Conservation (phyloP, 2,329 filamentous ascomycete genomes). For the Neurospora crassa region DNA sequence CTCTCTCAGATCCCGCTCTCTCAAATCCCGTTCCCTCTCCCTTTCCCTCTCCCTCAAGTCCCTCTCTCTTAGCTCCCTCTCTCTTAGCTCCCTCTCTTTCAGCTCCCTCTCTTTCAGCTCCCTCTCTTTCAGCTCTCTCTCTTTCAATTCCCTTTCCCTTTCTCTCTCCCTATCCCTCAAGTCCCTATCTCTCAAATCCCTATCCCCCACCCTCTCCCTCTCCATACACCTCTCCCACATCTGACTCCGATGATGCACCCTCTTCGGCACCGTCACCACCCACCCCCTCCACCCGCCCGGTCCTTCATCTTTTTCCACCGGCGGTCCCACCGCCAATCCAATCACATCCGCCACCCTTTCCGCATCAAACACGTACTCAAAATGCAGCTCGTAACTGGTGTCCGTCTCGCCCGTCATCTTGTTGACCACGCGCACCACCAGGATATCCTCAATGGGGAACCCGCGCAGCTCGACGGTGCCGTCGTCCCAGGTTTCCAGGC, state of each 20-base stretch:
- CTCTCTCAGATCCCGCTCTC: neutral
- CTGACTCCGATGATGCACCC: neutral
- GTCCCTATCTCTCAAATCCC: neutral
- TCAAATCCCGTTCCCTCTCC: neutral
- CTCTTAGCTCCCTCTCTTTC: neutral
- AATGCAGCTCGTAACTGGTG: neutral
- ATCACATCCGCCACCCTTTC: neutral
- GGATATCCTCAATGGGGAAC: neutral
- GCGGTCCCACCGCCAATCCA: neutral
- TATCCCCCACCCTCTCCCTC: neutral
- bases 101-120: neutral
- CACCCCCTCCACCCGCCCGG: neutral
- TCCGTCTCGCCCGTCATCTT: neutral
- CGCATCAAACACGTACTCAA: neutral
- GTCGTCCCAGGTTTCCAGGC: neutral
- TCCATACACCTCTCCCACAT: neutral
- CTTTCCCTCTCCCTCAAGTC: neutral
- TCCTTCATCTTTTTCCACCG: neutral
- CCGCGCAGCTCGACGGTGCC: neutral
- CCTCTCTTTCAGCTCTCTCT: neutral
- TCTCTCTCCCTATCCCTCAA: neutral
- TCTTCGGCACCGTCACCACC: neutral
- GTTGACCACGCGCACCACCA: neutral
- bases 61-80: no score
- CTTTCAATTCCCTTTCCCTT: neutral